Base-by-base conservation (phyloP, 1,139 yeast species). In the Protomyces macrosporus region DNA sequence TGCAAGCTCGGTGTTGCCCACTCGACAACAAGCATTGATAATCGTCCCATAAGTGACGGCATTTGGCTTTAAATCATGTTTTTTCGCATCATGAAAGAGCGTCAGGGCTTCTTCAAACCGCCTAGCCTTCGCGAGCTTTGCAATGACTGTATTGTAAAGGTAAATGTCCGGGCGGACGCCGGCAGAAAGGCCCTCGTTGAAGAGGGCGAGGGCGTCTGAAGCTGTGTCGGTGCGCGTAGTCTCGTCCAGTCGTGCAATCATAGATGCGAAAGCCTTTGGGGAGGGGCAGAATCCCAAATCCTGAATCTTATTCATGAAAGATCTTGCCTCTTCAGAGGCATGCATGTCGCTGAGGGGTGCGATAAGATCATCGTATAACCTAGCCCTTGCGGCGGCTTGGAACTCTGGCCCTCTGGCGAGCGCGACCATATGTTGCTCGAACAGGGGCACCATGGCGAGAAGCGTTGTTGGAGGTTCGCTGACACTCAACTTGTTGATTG, bases 11-110 rank as follows among this genome's bases (percentile, higher is more conserved):
- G 70, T 76, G 50, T 75, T 74, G 10, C 75, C 78, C 10, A 76
- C 75, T 2, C 77, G 72, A 58, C 78, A 74, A 56, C 77, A 73
- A 7, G 78, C 78, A 56, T 73, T 71, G 60, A 78, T 75, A 73
- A 78, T 73, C 12, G 77, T 74, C 16, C 79, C 80, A 65, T 75
- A 77, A 1, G 80, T 77, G 35, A 75, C 72, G 40, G 72, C 71
- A 23, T 70, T 70, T 64, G 73, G 72, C 54, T 68, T 68, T 60
- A 75, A 69, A 9, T 71, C 71, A n/a, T 66, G 64, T 12, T 52
- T 62, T 3, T 70, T 72, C 79, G 77, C 77, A 57, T 75, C 76
- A 5, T 70, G 65, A 60, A 74, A 74, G 45, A 72, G 61, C 10
- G 60, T 58, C 55, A 72, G 63, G 5, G 77, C 77, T 56, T 76